Evolutionary conservation across 129 eudicot genomes (phyloP).

Genomic region (Oenanthe sinensis): DNA sequence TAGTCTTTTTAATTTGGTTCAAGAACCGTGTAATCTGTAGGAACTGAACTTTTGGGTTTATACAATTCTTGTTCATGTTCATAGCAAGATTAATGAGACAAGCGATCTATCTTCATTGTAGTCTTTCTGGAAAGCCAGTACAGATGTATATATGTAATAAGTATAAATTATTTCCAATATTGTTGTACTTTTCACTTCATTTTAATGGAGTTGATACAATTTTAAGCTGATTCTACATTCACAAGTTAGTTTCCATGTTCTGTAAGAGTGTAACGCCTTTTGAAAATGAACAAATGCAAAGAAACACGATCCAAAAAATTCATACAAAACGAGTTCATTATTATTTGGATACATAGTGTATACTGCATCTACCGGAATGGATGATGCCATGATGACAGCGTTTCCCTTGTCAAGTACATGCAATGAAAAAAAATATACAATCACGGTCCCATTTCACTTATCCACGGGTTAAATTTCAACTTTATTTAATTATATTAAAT

Average conservation of each 20-base stretch:
- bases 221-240: neutral
- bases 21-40: neutral
- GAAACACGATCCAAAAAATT: too few species aligned
- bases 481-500: too few species aligned
- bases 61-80: neutral
- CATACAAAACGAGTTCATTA: too few species aligned
- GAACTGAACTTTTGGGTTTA: neutral
- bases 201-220: neutral
- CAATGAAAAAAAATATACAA: too few species aligned
- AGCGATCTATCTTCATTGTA: neutral
- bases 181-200: neutral
- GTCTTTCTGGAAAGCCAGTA: neutral
- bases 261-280: too few species aligned
- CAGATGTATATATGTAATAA: neutral
- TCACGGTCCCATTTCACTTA: too few species aligned
- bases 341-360: too few species aligned
- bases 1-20: constrained; percentile 1
- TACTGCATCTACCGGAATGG: too few species aligned
- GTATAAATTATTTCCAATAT: neutral
- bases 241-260: neutral
- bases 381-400: too few species aligned
- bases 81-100: neutral
- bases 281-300: too few species aligned
- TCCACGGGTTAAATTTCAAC: too few species aligned
- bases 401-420: too few species aligned